A percentile compares a stretch with the other conserved stretches of the same genome.
phyloP scores from a whole-genome alignment of 805 yeast species.

The Spencermartinsiella europaea region DNA sequence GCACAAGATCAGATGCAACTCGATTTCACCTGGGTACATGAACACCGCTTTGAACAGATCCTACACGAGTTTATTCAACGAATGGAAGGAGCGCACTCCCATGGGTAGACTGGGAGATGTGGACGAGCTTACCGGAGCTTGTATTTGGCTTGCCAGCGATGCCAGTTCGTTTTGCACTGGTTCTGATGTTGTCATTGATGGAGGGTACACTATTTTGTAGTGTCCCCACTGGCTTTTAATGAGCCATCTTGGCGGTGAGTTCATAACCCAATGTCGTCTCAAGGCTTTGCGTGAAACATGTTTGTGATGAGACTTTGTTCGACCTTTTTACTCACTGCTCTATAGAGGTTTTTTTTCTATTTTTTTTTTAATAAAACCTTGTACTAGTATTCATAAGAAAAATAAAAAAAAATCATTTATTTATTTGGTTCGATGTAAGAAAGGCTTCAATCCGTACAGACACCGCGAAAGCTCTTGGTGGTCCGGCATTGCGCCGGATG shows the following conservation, averaged over 20 bases:
- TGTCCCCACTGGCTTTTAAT: too few species aligned
- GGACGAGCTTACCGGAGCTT: slow-evolving; percentile 62
- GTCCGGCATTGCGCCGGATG: not conserved
- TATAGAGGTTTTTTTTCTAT: too few species aligned
- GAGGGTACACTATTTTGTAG: slow-evolving; percentile 44
- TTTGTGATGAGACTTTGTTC: too few species aligned
- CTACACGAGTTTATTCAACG: slow-evolving; percentile 44
- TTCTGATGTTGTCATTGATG: slow-evolving; percentile 61
- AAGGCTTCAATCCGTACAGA: not conserved
- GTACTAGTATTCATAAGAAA: not conserved
- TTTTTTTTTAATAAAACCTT: not conserved
- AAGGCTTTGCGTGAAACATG: too few species aligned
- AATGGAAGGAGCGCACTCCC: slow-evolving; percentile 63
- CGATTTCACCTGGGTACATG: slow-evolving; percentile 66
- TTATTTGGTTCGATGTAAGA: not conserved
- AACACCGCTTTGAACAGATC: slow-evolving; percentile 64
- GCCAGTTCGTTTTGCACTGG: slow-evolving; percentile 64
- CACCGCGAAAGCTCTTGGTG: not conserved
- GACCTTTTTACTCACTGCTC: too few species aligned
- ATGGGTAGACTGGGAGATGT: slow-evolving; percentile 67
- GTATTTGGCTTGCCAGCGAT: slow-evolving; percentile 52
- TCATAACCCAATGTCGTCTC: too few species aligned
- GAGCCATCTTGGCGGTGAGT: too few species aligned
- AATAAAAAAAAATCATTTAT: too few species aligned
- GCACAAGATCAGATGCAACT: slow-evolving; percentile 59